Evolutionary conservation across 495 filamentous ascomycete genomes (phyloP), one percentile per base, ranked within the genome.

Genomic region (Chaetomium fimeti): DNA sequence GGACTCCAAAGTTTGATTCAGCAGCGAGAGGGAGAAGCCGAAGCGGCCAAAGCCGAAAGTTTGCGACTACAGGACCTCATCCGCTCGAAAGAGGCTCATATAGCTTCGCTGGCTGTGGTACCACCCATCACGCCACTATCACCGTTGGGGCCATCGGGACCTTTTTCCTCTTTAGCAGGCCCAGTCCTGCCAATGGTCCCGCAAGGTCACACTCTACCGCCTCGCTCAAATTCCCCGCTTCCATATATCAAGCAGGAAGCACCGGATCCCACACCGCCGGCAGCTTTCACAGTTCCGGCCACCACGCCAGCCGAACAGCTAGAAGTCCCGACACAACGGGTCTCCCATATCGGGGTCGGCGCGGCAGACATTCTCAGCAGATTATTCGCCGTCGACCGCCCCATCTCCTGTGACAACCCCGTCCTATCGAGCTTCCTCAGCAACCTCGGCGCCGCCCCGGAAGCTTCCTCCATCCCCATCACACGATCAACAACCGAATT

Each of bases 351-450:
- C 6, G 40, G 57, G 0, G 15, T 49, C 13, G 63, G 63, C 8
- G 29, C 59, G 1, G 57, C 47, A 12, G 18, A 28, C 27, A 5
- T 67, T 12, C 55, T 67, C 22, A 36, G 20, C 20, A 63, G 55
- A 40, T 18, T 49, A 4, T 54, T 67, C 20, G 32, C 49, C 11
- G 56, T 60, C 38, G 47, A 53, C 55, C 28, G 8, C 3, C 22
- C 16, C 27, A 9, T 1, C 29, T 0, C 1, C 12, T 1, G 2
- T 7, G 12, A 59, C 54, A 55, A 63, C 29, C 48, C 60, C 1
- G 28, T 28, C 16, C 4, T 68, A 13, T 32, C 52, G 9, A 15
- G 38, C 15, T 68, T 62, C 25, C 28, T 65, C 18, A 15, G n/a
- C 20, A 16, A 24, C 4, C 38, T 64, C 15, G 61, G 56, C 36